Evolutionary conservation across 352 stramenopile species (phyloP).

Genomic region (Phytophthora aleatoria): DNA sequence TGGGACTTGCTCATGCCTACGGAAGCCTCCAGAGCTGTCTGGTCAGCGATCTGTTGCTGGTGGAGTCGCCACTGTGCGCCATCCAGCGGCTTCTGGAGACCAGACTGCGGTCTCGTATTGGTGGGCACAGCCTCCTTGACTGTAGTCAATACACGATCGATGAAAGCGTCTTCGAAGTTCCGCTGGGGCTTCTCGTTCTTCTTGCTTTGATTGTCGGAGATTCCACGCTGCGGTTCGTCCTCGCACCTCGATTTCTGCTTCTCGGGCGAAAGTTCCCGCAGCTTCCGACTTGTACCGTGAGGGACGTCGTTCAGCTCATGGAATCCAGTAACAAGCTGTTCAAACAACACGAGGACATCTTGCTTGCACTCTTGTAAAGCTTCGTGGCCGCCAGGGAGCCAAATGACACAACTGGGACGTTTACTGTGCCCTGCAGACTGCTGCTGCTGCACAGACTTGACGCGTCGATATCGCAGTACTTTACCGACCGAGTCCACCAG

Average conservation of each 20-base stretch:
- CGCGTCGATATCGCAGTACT: conserved; percentile 50
- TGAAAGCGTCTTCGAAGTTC: conserved; percentile 89
- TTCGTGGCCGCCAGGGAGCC: conserved; percentile 93
- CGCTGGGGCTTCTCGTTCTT: conserved; percentile 23
- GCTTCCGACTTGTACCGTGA: conserved; percentile 34
- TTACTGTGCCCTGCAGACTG: conserved; percentile 24
- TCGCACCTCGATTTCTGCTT: conserved; percentile 24
- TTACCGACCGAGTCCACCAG: conserved; percentile 86
- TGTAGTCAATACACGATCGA: conserved; percentile 82
- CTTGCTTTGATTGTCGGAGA: conserved; percentile 20
- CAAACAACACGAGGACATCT: conserved; percentile 83
- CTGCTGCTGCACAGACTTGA: conserved; percentile 23
- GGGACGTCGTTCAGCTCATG: conserved; percentile 89
- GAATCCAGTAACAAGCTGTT: conserved; percentile 94
- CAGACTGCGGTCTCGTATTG: conserved; percentile 1
- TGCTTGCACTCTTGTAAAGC: conserved; percentile 94
- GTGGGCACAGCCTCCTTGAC: conserved; percentile 47
- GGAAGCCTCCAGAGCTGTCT: conserved; percentile 11
- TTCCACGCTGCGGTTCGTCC: conserved; percentile 23
- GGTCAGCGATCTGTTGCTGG: conserved; percentile 35
- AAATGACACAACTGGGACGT: conserved; percentile 59
- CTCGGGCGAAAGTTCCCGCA: conserved; percentile 10
- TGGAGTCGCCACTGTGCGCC: conserved; percentile 50
- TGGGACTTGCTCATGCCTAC: conserved; percentile 4
- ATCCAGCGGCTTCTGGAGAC: conserved; percentile 37